Evolutionary conservation across 139 green algal genomes (phyloP).

Genomic region (Medakamo hakoo): DNA sequence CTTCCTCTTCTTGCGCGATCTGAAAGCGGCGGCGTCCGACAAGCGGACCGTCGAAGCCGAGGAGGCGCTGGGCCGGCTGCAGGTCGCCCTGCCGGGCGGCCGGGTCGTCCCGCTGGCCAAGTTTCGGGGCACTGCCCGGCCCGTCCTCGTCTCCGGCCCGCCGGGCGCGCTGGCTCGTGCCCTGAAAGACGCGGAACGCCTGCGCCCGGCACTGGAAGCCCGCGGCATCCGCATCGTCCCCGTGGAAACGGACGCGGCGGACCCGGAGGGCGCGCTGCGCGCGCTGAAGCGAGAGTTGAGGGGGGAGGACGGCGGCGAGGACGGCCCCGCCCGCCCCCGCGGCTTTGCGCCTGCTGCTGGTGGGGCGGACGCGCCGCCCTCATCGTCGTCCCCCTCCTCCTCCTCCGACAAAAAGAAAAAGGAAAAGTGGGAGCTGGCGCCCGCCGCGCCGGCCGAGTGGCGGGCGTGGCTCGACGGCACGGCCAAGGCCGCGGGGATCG

Average conservation of each 20-base stretch:
- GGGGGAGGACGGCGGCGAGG: conserved; percentile 1
- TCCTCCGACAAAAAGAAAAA: neutral
- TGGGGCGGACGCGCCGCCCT: neutral
- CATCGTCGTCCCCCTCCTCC: neutral
- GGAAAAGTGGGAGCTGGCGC: conserved; percentile 38
- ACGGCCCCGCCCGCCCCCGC: too few relatives aligned
- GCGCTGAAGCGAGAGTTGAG: conserved; percentile 46
- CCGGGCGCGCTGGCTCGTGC: conserved; percentile 32
- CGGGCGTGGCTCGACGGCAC: conserved; percentile 61
- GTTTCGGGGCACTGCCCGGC: conserved; percentile 54
- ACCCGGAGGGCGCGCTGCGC: conserved; percentile 37
- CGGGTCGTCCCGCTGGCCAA: conserved; percentile 48
- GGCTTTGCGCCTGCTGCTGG: too few relatives aligned
- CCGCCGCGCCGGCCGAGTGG: conserved; percentile 36
- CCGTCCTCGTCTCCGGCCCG: conserved; percentile 59
- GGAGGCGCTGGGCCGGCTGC: conserved; percentile 57
- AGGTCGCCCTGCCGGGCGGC: conserved; percentile 42
- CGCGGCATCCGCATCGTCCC: conserved; percentile 48
- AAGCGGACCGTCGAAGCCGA: conserved; percentile 42
- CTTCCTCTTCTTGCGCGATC: conserved; percentile 60
- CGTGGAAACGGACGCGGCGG: conserved; percentile 18
- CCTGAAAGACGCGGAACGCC: conserved; percentile 32
- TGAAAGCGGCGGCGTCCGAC: conserved; percentile 26
- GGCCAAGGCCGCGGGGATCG: conserved; percentile 17
- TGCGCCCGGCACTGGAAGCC: conserved; percentile 35